phyloP scores from a whole-genome alignment of 441 rosid genomes.

The Erodium chrysanthum region DNA sequence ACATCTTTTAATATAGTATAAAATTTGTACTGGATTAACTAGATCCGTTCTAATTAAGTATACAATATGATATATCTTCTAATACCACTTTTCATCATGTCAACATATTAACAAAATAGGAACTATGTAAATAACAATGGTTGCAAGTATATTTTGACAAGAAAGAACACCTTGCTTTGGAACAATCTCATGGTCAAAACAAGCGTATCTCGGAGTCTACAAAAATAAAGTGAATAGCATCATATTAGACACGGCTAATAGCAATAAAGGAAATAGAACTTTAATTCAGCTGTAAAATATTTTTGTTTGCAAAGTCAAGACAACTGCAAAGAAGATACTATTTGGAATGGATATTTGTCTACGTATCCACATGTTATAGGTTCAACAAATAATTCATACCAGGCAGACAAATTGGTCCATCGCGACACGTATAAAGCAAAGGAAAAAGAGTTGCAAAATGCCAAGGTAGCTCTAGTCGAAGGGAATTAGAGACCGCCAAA shows the following conservation, averaged over 20 bases:
- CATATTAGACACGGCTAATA: slow-evolving; percentile 4
- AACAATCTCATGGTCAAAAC: slow-evolving; percentile 80
- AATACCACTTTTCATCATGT: neutral
- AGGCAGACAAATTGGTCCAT: no score
- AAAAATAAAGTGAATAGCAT: slow-evolving; percentile 14
- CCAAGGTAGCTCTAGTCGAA: no score
- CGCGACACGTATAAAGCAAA: no score
- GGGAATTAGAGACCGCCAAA: no score
- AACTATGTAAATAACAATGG: no score
- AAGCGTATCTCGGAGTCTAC: slow-evolving; percentile 72
- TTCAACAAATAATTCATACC: no score
- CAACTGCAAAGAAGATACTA: neutral
- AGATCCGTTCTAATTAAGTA: no score
- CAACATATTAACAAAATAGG: no score
- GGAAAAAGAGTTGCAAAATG: no score
- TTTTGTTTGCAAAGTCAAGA: neutral
- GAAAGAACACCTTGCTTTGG: slow-evolving; percentile 66
- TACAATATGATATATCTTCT: no score
- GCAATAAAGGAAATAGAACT: neutral
- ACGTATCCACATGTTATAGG: neutral
- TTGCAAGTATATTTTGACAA: neutral
- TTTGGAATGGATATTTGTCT: neutral
- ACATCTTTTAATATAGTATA: neutral
- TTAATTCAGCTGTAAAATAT: neutral
- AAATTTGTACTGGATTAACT: neutral